Percentiles rank a stretch among this genome's conserved stretches.
phyloP scores from a whole-genome alignment of 106 monocot species.

The Acorus calamus region DNA sequence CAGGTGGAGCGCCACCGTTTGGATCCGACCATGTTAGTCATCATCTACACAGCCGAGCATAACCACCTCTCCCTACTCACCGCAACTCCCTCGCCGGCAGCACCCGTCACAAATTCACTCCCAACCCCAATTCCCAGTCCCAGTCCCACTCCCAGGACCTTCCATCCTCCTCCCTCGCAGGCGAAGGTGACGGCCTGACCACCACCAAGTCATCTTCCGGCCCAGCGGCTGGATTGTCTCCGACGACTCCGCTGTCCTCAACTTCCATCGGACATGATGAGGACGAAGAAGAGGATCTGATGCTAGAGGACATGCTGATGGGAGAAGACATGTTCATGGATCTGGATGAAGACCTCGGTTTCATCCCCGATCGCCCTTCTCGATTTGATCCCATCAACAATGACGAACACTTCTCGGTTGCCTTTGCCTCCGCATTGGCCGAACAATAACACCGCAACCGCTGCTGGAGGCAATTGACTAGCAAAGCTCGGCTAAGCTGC shows the following conservation, averaged over 20 bases:
- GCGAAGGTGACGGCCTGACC: not conserved
- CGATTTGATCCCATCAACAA: too few species aligned
- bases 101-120: constrained; percentile 36
- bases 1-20: constrained; percentile 65
- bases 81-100: constrained; percentile 90
- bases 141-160: not conserved
- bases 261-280: too few species aligned
- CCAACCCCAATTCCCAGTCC: not conserved
- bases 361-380: too few species aligned
- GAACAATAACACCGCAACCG: not conserved
- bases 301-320: too few species aligned
- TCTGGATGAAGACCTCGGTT: too few species aligned
- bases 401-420: not conserved
- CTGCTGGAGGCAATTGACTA: not conserved
- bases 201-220: too few species aligned
- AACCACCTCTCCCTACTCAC: constrained; percentile 73
- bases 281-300: too few species aligned
- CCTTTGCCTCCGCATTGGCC: not conserved
- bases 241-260: too few species aligned
- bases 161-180: not conserved
- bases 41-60: constrained; percentile 83
- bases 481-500: too few species aligned
- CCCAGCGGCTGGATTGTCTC: too few species aligned
- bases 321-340: too few species aligned
- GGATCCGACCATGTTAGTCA: constrained; percentile 47